A percentile compares a stretch with the other conserved stretches of the same genome.
Conservation (phyloP, 2,329 filamentous ascomycete genomes). For the Calonectria multiphialidica region DNA sequence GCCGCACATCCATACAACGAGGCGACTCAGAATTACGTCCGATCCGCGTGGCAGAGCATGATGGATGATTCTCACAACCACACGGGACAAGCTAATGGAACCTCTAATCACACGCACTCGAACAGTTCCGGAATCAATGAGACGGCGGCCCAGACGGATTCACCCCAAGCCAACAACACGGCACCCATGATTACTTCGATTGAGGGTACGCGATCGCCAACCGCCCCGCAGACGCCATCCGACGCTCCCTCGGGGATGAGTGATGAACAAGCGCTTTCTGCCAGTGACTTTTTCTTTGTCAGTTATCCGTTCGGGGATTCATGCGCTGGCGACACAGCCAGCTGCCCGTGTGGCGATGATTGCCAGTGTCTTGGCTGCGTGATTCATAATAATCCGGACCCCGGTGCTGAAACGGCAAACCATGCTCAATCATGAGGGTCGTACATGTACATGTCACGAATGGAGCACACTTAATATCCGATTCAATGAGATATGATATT, state of each 20-base stretch:
- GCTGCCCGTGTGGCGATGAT: slow-evolving; percentile 70
- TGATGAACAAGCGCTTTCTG: slow-evolving; percentile 65
- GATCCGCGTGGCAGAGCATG: slow-evolving; percentile 60
- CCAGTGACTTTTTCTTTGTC: slow-evolving; percentile 71
- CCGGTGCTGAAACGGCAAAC: slow-evolving; percentile 14
- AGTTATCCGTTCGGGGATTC: slow-evolving; percentile 62
- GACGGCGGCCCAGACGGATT: slow-evolving; percentile 30
- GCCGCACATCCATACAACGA: slow-evolving; percentile 76
- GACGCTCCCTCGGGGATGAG: slow-evolving; percentile 57
- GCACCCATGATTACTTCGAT: slow-evolving; percentile 22
- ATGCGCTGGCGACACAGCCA: slow-evolving; percentile 62
- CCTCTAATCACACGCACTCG: slow-evolving; percentile 36
- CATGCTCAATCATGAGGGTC: slow-evolving; percentile 11
- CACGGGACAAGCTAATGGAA: slow-evolving; percentile 30
- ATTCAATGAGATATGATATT: background rate
- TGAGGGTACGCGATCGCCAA: slow-evolving; percentile 52
- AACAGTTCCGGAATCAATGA: slow-evolving; percentile 42
- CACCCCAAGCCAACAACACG: slow-evolving; percentile 32
- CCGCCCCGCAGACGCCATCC: slow-evolving; percentile 59
- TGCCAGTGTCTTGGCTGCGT: slow-evolving; percentile 70
- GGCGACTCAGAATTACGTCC: slow-evolving; percentile 67
- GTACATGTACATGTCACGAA: background rate
- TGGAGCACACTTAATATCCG: background rate
- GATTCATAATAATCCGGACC: slow-evolving; percentile 58
- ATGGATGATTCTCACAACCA: slow-evolving; percentile 47